Evolutionary conservation across 306 rosid species (phyloP), one percentile per base, ranked within the genome.

Genomic region (Cucurbita argyrosperma): DNA sequence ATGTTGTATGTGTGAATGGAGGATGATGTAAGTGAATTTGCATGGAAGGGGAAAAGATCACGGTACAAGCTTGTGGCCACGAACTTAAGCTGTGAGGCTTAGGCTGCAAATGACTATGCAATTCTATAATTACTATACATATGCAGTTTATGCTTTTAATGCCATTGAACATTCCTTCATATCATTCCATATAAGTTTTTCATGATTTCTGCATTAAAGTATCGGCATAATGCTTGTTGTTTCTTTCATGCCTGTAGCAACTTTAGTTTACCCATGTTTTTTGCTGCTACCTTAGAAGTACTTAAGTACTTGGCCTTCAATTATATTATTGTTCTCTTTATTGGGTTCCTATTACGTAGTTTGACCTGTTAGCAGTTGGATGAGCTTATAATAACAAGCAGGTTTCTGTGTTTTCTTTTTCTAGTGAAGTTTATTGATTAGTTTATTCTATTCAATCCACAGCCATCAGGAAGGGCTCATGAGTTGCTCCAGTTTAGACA

Each of bases 381-480:
- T 42, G 45, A 14, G 19, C 21, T 13, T 67, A 13, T 68, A 46
- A 12, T 47, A 47, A 30, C 35, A 30, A 7, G 13, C 55, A 7
- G 0, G 23, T 23, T 30, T 68, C 6, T 2, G 11, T 5, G 23
- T 4, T 67, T 46, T 26, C 7, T 42, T 19, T 65, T 7, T 49
- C 21, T 68, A 68, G 1, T 14, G 55, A 50, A 70, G 16, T 30
- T 13, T 51, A 49, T 70, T 50, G 74, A 49, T 47, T 50, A 4
- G 74, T 70, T 51, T 70, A 15, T 70, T 30, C 40, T 51, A 4
- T 50, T 51, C 59, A 50, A 80, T 76, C 49, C 45, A 55, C 60
- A 82, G 82, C 90, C 87, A 92, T 70, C 37, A 81, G 85, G 83
- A 84, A 94, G 89, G 88, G 49, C 79, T 86, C 82, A 87, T 86